Percentiles rank a stretch among this genome's conserved stretches.
Conservation (phyloP, 2,329 filamentous ascomycete species). For the Didymella arachidicola region DNA sequence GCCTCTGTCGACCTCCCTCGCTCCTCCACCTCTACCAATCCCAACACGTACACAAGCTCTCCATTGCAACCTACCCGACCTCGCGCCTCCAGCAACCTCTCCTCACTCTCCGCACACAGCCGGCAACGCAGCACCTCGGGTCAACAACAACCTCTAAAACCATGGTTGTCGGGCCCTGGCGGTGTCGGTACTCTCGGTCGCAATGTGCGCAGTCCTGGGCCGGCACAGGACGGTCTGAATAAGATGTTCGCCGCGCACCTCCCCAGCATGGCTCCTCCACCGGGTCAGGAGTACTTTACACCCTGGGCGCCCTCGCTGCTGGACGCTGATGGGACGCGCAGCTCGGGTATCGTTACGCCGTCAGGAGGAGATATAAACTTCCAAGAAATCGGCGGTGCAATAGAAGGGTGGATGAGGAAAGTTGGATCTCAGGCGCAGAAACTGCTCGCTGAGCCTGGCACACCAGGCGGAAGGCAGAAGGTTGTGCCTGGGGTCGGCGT, state of each 20-base stretch:
- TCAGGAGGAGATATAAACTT: slow-evolving; percentile 58
- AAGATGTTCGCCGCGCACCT: slow-evolving; percentile 84
- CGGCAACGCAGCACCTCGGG: slow-evolving; percentile 50
- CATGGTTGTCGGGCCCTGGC: slow-evolving; percentile 79
- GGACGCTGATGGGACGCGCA: slow-evolving; percentile 40
- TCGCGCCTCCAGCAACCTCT: slow-evolving; percentile 50
- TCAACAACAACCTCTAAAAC: slow-evolving; percentile 30
- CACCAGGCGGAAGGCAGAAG: slow-evolving; percentile 39
- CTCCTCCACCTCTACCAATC: slow-evolving; percentile 49
- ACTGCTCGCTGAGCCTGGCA: slow-evolving; percentile 46
- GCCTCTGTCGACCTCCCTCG: slow-evolving; percentile 69
- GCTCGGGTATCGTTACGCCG: slow-evolving; percentile 43
- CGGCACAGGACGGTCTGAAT: slow-evolving; percentile 84
- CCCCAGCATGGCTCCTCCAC: slow-evolving; percentile 71
- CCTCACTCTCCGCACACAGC: slow-evolving; percentile 47
- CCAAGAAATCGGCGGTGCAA: slow-evolving; percentile 83
- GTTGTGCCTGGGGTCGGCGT: slow-evolving; percentile 50
- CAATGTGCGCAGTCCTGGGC: slow-evolving; percentile 76
- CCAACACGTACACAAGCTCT: slow-evolving; percentile 38
- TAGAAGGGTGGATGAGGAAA: slow-evolving; percentile 90
- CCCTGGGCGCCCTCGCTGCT: slow-evolving; percentile 50
- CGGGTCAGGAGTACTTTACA: slow-evolving; percentile 63
- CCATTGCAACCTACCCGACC: slow-evolving; percentile 51
- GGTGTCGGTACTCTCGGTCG: slow-evolving; percentile 84
- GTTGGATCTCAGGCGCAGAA: slow-evolving; percentile 70